Evolutionary conservation across 768 basidiomycete genomes (phyloP).

Genomic region (Cystofilobasidium macerans): DNA sequence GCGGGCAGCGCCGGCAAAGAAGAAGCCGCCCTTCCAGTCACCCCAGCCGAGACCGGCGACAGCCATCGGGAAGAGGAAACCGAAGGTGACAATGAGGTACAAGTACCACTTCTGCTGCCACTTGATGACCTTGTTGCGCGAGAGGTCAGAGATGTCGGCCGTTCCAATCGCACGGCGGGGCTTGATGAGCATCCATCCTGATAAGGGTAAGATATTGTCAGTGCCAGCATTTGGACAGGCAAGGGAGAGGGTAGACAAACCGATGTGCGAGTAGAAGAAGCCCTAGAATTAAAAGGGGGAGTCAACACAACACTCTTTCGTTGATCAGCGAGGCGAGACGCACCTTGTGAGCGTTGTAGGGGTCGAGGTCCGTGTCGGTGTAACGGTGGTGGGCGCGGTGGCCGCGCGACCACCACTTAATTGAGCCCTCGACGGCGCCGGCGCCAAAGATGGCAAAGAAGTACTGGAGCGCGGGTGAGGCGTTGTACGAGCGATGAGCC

Average conservation of each 20-base stretch:
- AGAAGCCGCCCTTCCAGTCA: slow-evolving; percentile 72
- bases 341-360: slow-evolving; percentile 79
- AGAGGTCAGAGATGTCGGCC: slow-evolving; percentile 77
- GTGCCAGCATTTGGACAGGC: too few relatives aligned
- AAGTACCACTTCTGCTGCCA: slow-evolving; percentile 84
- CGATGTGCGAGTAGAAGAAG: slow-evolving; percentile 30
- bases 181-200: slow-evolving; percentile 71
- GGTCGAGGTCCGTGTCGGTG: slow-evolving; percentile 93
- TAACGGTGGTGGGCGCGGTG: slow-evolving; percentile 96
- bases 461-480: slow-evolving; percentile 73
- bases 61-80: slow-evolving; percentile 59
- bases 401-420: slow-evolving; percentile 97
- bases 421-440: slow-evolving; percentile 90
- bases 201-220: too few relatives aligned
- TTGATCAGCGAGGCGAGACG: too few relatives aligned
- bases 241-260: neutral
- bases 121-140: slow-evolving; percentile 62
- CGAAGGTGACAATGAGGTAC: slow-evolving; percentile 57
- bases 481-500: slow-evolving; percentile 94
- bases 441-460: slow-evolving; percentile 71
- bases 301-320: too few relatives aligned
- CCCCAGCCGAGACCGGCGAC: slow-evolving; percentile 74
- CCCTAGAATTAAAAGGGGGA: too few relatives aligned
- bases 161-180: slow-evolving; percentile 79
- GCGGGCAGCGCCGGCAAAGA: slow-evolving; percentile 70